phyloP scores from a whole-genome alignment of 2,329 filamentous ascomycete genomes.

The Orbilia ellipsospora region DNA sequence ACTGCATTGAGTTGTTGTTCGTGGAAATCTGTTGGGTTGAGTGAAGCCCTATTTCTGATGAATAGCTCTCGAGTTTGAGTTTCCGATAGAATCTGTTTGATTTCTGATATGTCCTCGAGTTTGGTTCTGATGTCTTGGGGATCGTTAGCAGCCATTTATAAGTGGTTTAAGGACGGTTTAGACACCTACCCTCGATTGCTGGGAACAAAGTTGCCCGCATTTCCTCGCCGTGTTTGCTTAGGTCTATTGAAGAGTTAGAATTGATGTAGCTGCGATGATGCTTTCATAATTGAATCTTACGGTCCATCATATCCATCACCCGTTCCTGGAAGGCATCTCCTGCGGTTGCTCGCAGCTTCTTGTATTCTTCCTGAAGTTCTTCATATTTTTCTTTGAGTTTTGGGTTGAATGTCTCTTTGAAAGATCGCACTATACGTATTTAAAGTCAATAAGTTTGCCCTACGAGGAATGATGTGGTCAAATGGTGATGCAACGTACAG shows the following conservation, averaged over 20 bases:
- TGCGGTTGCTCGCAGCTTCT: constrained; percentile 41
- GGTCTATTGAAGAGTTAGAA: constrained; percentile 17
- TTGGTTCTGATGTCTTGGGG: constrained; percentile 40
- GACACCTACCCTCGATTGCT: constrained; percentile 36
- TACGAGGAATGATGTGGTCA: not conserved
- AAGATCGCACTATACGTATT: constrained; percentile 30
- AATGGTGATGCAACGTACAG: constrained; percentile 9
- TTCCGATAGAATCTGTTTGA: constrained; percentile 49
- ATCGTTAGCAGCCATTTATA: too few relatives aligned
- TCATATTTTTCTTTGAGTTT: constrained; percentile 54
- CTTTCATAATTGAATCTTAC: constrained; percentile 16
- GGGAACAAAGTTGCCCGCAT: constrained; percentile 36
- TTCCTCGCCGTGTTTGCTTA: constrained; percentile 45
- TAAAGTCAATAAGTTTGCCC: too few relatives aligned
- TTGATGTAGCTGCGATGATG: not conserved
- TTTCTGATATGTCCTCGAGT: constrained; percentile 48
- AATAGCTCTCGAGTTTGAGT: constrained; percentile 41
- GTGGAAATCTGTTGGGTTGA: constrained; percentile 35
- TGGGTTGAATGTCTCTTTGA: constrained; percentile 54
- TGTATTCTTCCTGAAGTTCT: constrained; percentile 47
- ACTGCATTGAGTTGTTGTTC: constrained; percentile 41
- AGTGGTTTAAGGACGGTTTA: not conserved
- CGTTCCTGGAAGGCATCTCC: constrained; percentile 52
- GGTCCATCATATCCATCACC: constrained; percentile 53
- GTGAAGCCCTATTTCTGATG: constrained; percentile 21